phyloP scores from a whole-genome alignment of 2,329 filamentous ascomycete genomes.

The Penicillium sp. region DNA sequence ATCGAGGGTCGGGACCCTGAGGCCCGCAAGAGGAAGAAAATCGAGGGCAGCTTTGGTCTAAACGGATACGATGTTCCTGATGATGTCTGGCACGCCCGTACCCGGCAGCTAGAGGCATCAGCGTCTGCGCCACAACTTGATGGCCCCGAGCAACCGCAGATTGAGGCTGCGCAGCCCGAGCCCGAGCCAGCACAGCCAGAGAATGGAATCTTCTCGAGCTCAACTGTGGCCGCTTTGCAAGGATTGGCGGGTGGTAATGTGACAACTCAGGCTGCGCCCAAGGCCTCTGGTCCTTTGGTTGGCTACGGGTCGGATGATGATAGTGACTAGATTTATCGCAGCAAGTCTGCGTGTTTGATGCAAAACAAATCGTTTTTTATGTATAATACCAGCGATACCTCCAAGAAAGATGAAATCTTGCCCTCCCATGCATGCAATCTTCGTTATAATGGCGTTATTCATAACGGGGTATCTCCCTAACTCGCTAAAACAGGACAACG shows the following conservation, averaged over 20 bases:
- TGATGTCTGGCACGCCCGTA: slow-evolving; percentile 86
- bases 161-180: slow-evolving; percentile 50
- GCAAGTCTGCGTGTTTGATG: slow-evolving; percentile 9
- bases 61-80: slow-evolving; percentile 94
- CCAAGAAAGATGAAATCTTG: slow-evolving; percentile 14
- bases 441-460: slow-evolving; percentile 22
- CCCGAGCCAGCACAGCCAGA: slow-evolving; percentile 38
- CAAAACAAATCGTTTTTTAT: slow-evolving; percentile 20
- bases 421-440: slow-evolving; percentile 6
- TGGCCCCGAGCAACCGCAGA: slow-evolving; percentile 47
- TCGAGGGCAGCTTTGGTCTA: slow-evolving; percentile 86
- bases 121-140: slow-evolving; percentile 61
- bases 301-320: slow-evolving; percentile 91
- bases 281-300: slow-evolving; percentile 70
- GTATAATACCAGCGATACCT: slow-evolving; percentile 44
- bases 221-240: slow-evolving; percentile 79
- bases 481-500: slow-evolving; percentile 23
- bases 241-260: slow-evolving; percentile 51
- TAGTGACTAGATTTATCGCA: slow-evolving; percentile 53
- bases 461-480: slow-evolving; percentile 24
- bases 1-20: slow-evolving; percentile 90
- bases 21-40: slow-evolving; percentile 82
- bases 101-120: slow-evolving; percentile 69
- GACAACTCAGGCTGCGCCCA: slow-evolving; percentile 50
- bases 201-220: slow-evolving; percentile 76